Conservation (phyloP, 179 eudicot genomes). For the Nepenthes alata region DNA sequence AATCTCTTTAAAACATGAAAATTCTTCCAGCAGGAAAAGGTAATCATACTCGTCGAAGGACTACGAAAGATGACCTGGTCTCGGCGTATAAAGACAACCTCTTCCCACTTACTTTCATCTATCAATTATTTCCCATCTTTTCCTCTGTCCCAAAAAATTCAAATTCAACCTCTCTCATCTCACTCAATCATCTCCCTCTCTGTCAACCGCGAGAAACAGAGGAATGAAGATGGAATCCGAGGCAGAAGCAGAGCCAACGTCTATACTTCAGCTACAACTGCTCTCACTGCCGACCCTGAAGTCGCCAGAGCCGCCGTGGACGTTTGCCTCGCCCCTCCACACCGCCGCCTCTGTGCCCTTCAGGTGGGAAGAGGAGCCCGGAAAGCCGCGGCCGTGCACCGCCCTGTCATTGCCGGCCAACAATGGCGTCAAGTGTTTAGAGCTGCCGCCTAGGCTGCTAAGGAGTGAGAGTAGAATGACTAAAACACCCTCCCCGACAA, state of each 20-base stretch:
- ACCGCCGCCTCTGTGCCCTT: slow-evolving; percentile 56
- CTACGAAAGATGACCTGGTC: too few relatives aligned
- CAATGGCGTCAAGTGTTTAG: slow-evolving; percentile 19
- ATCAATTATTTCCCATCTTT: too few relatives aligned
- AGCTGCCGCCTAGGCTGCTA: slow-evolving; percentile 53
- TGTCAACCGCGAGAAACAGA: slow-evolving; percentile 6
- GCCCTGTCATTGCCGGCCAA: slow-evolving; percentile 17
- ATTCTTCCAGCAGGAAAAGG: too few relatives aligned
- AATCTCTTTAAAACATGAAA: too few relatives aligned
- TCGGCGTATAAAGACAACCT: too few relatives aligned
- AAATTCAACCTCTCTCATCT: too few relatives aligned
- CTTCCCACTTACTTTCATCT: too few relatives aligned
- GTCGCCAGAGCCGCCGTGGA: slow-evolving; percentile 14
- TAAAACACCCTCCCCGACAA: slow-evolving; percentile 58
- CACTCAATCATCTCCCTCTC: neutral
- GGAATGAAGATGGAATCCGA: slow-evolving; percentile 24
- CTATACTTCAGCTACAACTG: slow-evolving; percentile 28
- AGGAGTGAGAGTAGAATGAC: slow-evolving; percentile 13
- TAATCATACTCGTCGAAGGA: too few relatives aligned
- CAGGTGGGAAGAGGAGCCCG: slow-evolving; percentile 72
- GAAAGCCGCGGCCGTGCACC: slow-evolving; percentile 55
- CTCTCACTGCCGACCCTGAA: slow-evolving; percentile 15
- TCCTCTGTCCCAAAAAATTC: too few relatives aligned
- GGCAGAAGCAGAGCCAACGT: slow-evolving; percentile 10
- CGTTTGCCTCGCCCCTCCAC: slow-evolving; percentile 34